A percentile compares a stretch with the other conserved stretches of the same genome.
phyloP scores from a whole-genome alignment of 2,329 filamentous ascomycete genomes.

The Cercospora zeae-maydis region DNA sequence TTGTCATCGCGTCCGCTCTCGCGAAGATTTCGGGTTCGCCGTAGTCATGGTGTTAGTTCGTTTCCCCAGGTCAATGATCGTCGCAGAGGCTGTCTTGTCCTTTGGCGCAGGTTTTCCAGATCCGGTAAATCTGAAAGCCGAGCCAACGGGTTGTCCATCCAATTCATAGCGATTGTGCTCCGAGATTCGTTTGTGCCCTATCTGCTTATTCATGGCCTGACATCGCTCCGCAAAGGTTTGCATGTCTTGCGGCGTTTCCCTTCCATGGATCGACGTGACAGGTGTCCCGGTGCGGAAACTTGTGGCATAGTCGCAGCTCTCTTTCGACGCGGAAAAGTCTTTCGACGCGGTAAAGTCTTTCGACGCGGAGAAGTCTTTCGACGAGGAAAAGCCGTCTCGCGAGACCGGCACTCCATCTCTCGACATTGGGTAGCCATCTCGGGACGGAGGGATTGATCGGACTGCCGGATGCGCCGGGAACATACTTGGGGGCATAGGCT shows the following conservation, averaged over 20 bases:
- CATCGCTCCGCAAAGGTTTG: slow-evolving; percentile 13
- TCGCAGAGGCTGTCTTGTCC: not conserved
- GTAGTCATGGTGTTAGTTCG: slow-evolving; percentile 1
- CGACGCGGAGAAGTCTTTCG: not conserved
- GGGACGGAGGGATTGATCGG: slow-evolving; percentile 11
- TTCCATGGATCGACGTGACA: not conserved
- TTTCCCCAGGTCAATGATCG: not conserved
- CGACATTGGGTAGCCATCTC: not conserved
- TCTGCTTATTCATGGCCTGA: slow-evolving; percentile 13
- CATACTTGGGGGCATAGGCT: slow-evolving; percentile 15
- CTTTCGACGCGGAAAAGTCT: not conserved
- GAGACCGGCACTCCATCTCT: not conserved
- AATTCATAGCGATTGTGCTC: slow-evolving; percentile 8
- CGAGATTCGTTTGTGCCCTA: not conserved
- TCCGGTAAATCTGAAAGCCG: slow-evolving; percentile 3
- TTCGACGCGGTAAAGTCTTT: not conserved
- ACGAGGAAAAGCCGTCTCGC: not conserved
- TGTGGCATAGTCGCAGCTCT: not conserved
- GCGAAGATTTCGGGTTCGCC: not conserved
- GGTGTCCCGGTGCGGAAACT: slow-evolving; percentile 9
- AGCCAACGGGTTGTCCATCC: slow-evolving; percentile 16
- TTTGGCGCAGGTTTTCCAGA: not conserved
- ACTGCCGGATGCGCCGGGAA: slow-evolving; percentile 10
- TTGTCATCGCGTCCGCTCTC: slow-evolving; percentile 4
- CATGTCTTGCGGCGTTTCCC: slow-evolving; percentile 11